Base-by-base conservation (phyloP, 2,329 filamentous ascomycete species). In the Penicillium freii region DNA sequence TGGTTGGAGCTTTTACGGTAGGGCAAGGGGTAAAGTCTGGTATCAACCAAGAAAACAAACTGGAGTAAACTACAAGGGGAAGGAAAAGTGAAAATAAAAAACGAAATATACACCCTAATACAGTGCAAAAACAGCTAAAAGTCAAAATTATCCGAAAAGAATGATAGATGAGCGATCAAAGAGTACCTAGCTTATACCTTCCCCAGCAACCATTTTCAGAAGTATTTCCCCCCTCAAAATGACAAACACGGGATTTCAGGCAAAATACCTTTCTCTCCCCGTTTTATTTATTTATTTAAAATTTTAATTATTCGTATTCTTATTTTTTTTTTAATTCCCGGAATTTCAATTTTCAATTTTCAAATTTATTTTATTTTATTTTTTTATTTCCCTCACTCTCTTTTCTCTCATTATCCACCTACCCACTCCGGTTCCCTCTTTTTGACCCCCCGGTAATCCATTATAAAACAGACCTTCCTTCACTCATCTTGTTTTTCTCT, bases 381-480 rank as follows among this genome's bases (percentile, higher is more conserved):
- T 47, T 57, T 43, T 56, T 50, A 46, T 52, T 62, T 54, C 44
- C 47, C 34, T 55, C 43, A 54, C 44, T 54, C 44, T 50, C 44
- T 50, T 58, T 61, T 56, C 43, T 56, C 45, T 50, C 56, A 39
- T 62, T 62, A 69, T 67, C 68, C 67, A 65, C 66, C 62, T 56
- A 52, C 52, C 53, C 60, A 63, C 62, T 66, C 58, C 49, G 36
- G 54, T 64, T 60, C 62, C 52, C 56, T 60, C 62, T 61, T 61
- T 66, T 61, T 45, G 50, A 39, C 61, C 62, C 63, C 62, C 62
- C 58, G 57, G 57, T 65, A 65, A 47, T 46, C 43, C 54, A 56
- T 71, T 73, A 72, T 73, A 71, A 73, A 72, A 69, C 66, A 66
- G 65, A 63, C 66, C 70, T 64, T 71, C 69, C 62, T 68, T 67